Conservation (phyloP, 176 grass and related monocot genomes). For the Carex littledalei region DNA sequence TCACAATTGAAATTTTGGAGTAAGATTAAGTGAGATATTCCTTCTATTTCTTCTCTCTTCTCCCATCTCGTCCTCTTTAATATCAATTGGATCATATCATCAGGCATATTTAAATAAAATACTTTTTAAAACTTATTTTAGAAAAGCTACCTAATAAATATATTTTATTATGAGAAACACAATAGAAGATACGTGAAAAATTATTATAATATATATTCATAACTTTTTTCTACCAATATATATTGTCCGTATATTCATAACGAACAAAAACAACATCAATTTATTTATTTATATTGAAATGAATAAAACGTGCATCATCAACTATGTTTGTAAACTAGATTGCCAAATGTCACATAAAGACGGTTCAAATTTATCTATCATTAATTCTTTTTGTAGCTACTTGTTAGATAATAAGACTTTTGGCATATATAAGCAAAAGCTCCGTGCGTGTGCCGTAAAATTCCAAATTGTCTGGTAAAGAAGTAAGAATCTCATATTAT, state of each 20-base stretch:
- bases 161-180: neutral
- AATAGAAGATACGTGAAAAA: neutral
- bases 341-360: neutral
- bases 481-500: neutral
- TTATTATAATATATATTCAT: neutral
- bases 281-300: neutral
- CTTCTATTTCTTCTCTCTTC: neutral
- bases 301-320: neutral
- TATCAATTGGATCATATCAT: neutral
- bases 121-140: neutral
- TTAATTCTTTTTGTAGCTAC: neutral
- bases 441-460: neutral
- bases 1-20: neutral
- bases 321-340: neutral
- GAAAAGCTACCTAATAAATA: neutral
- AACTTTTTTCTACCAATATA: neutral
- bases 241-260: neutral
- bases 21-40: neutral
- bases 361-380: neutral
- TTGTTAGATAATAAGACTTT: neutral
- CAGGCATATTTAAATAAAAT: neutral
- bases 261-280: neutral
- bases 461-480: neutral
- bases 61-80: neutral
- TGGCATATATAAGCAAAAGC: neutral